A percentile compares a stretch with the other conserved stretches of the same genome.
Evolutionary conservation across 1,139 yeast species (phyloP).

Genomic region (Protomyces inouyei): DNA sequence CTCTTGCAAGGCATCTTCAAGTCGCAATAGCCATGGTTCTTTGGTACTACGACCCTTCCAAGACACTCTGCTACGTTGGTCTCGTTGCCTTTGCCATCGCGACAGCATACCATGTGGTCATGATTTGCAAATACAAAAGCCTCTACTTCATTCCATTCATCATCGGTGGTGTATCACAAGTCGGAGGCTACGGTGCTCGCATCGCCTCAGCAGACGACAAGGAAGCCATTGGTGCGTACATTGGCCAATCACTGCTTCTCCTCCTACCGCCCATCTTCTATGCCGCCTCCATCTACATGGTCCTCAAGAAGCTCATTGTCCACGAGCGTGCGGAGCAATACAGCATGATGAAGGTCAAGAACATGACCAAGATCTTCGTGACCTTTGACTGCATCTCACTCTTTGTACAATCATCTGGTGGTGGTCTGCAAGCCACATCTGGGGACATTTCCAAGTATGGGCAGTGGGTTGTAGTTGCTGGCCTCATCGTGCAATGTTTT

Average conservation of each 20-base stretch:
- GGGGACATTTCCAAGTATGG: conserved; percentile 28
- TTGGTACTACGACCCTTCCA: conserved; percentile 32
- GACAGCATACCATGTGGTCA: conserved; percentile 30
- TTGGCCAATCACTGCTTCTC: conserved; percentile 42
- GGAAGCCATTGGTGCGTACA: conserved; percentile 38
- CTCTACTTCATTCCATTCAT: conserved; percentile 34
- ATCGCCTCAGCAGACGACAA: conserved; percentile 35
- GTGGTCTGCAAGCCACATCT: conserved; percentile 40
- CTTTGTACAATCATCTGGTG: conserved; percentile 47
- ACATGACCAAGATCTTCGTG: conserved; percentile 45
- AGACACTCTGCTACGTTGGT: conserved; percentile 32
- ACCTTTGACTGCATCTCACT: conserved; percentile 46
- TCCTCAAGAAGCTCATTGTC: conserved; percentile 42
- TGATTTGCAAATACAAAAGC: conserved; percentile 28
- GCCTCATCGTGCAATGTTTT: conserved; percentile 41
- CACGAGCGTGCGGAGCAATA: conserved; percentile 37
- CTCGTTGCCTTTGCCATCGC: conserved; percentile 32
- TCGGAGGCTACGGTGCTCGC: conserved; percentile 43
- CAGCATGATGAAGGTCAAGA: conserved; percentile 40
- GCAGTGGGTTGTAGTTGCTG: conserved; percentile 34
- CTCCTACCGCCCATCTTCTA: conserved; percentile 47
- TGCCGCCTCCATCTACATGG: conserved; percentile 49
- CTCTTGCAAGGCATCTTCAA: too few species aligned
- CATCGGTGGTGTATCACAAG: conserved; percentile 34
- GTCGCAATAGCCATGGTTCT: neutral